These are phyloP conservation scores for Picea sitchensis DNA, from an alignment of 75 land plant species.

Conservation along the genomic window DNA sequence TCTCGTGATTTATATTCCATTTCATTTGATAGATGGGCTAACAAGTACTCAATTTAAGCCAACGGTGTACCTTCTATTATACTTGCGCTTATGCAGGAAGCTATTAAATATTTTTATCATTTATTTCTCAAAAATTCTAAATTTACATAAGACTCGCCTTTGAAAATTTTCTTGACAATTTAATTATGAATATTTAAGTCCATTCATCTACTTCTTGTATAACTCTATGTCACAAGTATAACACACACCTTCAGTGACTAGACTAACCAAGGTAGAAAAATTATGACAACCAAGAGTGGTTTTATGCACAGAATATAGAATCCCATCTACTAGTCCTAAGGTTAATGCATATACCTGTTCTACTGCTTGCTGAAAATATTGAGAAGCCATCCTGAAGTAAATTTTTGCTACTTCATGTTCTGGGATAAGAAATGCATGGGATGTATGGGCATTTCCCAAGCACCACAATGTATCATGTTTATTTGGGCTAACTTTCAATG, in stretches of 20 bases:
- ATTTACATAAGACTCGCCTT: no score
- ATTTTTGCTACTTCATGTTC: constrained; percentile 42
- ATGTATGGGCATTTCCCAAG: constrained; percentile 56
- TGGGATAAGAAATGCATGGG: constrained; percentile 48
- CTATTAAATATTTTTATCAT: no score
- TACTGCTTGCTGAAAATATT: constrained; percentile 37
- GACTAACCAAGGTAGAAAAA: neutral
- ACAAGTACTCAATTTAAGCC: no score
- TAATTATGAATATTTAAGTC: no score
- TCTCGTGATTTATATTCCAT: no score
- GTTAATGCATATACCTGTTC: constrained; percentile 16
- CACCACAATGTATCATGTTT: constrained; percentile 59
- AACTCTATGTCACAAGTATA: no score
- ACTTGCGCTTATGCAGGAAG: no score
- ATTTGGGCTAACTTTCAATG: constrained; percentile 37
- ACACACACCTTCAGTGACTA: neutral
- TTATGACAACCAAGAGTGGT: neutral
- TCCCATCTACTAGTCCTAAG: neutral
- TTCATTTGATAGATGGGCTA: no score
- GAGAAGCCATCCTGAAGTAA: constrained; percentile 38
- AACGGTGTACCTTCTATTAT: no score
- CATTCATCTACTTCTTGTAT: no score
- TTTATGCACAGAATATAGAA: neutral
- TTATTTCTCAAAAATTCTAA: no score
- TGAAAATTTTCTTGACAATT: no score